Conservation (phyloP, 179 eudicot genomes). For the Heliamphora pulchella region DNA sequence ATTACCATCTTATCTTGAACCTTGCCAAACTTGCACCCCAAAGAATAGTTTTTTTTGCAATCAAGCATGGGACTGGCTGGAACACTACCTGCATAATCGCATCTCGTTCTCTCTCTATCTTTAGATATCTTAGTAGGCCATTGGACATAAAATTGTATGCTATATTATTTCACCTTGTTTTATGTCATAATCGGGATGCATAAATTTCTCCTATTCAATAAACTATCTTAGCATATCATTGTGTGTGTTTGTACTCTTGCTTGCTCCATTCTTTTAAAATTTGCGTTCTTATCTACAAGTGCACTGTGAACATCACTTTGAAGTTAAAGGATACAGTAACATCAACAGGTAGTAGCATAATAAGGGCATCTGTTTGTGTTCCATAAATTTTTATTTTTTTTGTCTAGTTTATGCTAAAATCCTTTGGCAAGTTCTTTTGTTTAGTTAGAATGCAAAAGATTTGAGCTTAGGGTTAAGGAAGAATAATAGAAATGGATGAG, state of each 20-base stretch:
- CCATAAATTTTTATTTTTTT: neutral
- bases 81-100: neutral
- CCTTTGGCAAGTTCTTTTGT: neutral
- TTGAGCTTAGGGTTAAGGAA: too few species aligned
- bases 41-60: neutral
- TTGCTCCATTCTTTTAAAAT: neutral
- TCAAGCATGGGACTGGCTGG: neutral
- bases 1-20: conserved; percentile 3
- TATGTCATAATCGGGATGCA: neutral
- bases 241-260: neutral
- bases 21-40: neutral
- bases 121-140: neutral
- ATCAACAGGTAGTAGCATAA: neutral
- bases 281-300: neutral
- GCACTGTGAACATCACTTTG: neutral
- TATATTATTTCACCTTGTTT: neutral
- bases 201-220: neutral
- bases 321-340: neutral
- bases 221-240: neutral
- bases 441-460: neutral
- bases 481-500: too few species aligned
- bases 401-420: too few species aligned
- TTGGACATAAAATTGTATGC: neutral
- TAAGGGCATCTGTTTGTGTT: neutral
- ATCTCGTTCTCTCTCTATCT: neutral